A percentile compares a stretch with the other conserved stretches of the same genome.
These are phyloP conservation scores for Boehmeria nivea DNA, from an alignment of 306 rosid genomes.

Conservation along the genomic window DNA sequence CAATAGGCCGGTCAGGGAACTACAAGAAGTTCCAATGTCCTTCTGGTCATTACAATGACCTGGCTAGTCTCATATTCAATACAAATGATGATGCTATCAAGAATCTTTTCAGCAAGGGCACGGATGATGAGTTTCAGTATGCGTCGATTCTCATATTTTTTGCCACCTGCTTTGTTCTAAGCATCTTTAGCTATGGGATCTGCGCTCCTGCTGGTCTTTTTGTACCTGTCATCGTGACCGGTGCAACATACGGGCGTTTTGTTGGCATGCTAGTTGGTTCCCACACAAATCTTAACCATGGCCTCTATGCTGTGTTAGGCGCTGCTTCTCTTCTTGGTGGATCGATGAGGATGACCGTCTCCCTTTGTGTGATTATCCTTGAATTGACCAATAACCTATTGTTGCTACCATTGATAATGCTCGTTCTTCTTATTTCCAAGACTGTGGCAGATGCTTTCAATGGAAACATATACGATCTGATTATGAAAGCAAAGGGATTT, in stretches of 20 bases:
- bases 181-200: conserved; percentile 76
- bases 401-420: conserved; percentile 79
- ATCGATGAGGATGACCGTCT: conserved; percentile 92
- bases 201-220: conserved; percentile 89
- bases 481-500: conserved; percentile 90
- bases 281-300: conserved; percentile 55
- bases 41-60: conserved; percentile 73
- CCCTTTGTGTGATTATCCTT: conserved; percentile 78
- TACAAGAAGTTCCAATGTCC: conserved; percentile 93
- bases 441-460: conserved; percentile 87
- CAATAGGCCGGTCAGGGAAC: conserved; percentile 95
- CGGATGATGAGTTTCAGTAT: conserved; percentile 56
- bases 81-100: conserved; percentile 90
- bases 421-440: conserved; percentile 82
- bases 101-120: conserved; percentile 75
- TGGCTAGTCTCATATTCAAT: conserved; percentile 96
- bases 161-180: conserved; percentile 58
- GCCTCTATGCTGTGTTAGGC: conserved; percentile 89
- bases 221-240: conserved; percentile 89
- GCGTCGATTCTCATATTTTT: conserved; percentile 60
- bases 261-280: conserved; percentile 71
- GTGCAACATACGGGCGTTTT: conserved; percentile 89
- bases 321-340: conserved; percentile 95
- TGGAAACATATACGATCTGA: conserved; percentile 69
- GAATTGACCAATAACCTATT: conserved; percentile 83